A percentile compares a stretch with the other conserved stretches of the same genome.
Conservation (phyloP, 352 stramenopile species). For the Thalassiosira livingstoniorum region DNA sequence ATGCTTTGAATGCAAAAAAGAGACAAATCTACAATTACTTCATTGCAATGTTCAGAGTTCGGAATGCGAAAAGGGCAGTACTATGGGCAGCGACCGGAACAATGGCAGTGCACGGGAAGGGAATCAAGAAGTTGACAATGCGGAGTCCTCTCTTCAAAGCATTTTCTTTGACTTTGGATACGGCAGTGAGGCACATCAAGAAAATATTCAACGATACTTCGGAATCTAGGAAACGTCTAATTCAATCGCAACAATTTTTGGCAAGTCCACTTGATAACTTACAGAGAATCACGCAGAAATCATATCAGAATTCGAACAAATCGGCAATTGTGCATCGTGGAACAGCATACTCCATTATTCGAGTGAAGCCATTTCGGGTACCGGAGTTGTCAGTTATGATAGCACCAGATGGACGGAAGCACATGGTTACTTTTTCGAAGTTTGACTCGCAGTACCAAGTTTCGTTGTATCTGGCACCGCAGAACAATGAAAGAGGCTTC, state of each 20-base stretch:
- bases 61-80: no score
- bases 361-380: not conserved
- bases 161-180: not conserved
- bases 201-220: not conserved
- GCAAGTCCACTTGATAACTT: not conserved
- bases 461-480: not conserved
- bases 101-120: not conserved
- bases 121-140: not conserved
- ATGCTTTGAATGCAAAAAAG: no score
- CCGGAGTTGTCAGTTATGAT: not conserved
- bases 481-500: no score
- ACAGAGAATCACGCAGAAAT: not conserved
- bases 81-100: not conserved
- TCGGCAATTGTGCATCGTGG: not conserved
- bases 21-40: no score
- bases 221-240: not conserved
- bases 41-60: no score
- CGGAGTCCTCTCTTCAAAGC: not conserved
- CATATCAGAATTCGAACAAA: not conserved
- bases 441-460: not conserved
- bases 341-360: not conserved
- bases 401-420: not conserved
- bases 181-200: not conserved
- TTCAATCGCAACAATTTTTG: not conserved
- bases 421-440: not conserved